Evolutionary conservation across 2,329 filamentous ascomycete genomes (phyloP).

Genomic region (Tolypocladium amazonense): DNA sequence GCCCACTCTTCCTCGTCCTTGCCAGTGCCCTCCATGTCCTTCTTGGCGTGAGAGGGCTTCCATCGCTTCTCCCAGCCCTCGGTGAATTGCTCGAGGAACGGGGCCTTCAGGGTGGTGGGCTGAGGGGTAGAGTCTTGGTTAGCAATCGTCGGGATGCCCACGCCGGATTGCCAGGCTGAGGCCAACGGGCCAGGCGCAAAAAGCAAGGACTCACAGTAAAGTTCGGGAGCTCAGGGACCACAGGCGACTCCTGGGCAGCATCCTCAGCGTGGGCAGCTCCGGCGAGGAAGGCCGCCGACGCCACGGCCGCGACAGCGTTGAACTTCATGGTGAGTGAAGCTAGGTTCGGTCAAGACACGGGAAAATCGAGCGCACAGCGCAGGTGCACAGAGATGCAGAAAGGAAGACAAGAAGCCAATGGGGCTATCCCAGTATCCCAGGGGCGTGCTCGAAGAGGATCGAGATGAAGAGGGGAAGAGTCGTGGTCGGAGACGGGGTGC

Average conservation of each 20-base stretch:
- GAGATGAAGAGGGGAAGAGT: neutral
- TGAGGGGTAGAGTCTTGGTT: slow-evolving; percentile 26
- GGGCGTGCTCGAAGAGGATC: slow-evolving; percentile 13
- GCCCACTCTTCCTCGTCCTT: slow-evolving; percentile 74
- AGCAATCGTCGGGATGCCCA: slow-evolving; percentile 9
- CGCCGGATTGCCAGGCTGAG: neutral
- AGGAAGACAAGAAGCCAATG: slow-evolving; percentile 4
- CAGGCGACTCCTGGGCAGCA: slow-evolving; percentile 45
- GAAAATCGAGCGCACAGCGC: slow-evolving; percentile 10
- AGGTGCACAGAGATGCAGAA: slow-evolving; percentile 8
- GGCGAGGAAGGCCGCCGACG: slow-evolving; percentile 63
- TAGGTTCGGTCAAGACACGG: neutral
- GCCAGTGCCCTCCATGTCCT: slow-evolving; percentile 64
- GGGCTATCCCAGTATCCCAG: slow-evolving; percentile 14
- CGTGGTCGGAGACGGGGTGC: neutral
- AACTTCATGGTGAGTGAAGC: slow-evolving; percentile 62
- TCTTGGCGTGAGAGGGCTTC: slow-evolving; percentile 95
- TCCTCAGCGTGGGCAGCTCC: slow-evolving; percentile 61
- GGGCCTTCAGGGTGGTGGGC: slow-evolving; percentile 81
- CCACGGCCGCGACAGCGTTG: slow-evolving; percentile 64
- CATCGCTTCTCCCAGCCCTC: slow-evolving; percentile 90
- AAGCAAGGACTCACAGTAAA: slow-evolving; percentile 64
- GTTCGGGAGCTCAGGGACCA: slow-evolving; percentile 58
- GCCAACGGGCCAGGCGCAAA: neutral
- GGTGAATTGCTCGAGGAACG: slow-evolving; percentile 97